Percentiles rank a stretch among this genome's conserved stretches.
Evolutionary conservation across 495 filamentous ascomycete species (phyloP).

Genomic region (Aspergillus campestris): DNA sequence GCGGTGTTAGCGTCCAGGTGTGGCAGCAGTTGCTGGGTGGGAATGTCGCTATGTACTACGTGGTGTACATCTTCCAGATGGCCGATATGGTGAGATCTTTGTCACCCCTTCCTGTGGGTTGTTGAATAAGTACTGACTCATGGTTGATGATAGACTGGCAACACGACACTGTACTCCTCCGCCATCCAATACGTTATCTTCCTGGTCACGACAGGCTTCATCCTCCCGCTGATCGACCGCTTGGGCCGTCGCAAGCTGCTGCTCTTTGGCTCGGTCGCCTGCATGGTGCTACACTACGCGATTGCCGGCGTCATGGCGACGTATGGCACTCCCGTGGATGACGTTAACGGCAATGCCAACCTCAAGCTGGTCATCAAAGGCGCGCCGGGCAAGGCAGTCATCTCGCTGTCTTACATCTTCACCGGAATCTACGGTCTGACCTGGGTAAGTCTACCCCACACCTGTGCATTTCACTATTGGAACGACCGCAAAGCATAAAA

Average conservation of each 20-base stretch:
- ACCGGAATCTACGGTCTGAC: slow-evolving; percentile 70
- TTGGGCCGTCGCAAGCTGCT: slow-evolving; percentile 67
- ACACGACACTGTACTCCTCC: slow-evolving; percentile 59
- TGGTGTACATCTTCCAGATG: slow-evolving; percentile 68
- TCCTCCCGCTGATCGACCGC: slow-evolving; percentile 65
- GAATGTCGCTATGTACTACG: slow-evolving; percentile 63
- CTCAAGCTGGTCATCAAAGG: slow-evolving; percentile 56
- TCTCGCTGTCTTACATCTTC: slow-evolving; percentile 73
- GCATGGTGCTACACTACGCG: slow-evolving; percentile 62
- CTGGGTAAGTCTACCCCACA: slow-evolving; percentile 20
- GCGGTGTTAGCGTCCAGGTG: slow-evolving; percentile 57
- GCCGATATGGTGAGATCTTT: slow-evolving; percentile 34
- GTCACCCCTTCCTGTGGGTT: not conserved
- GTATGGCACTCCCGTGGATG: slow-evolving; percentile 46
- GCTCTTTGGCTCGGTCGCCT: slow-evolving; percentile 54
- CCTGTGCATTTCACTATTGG: not conserved
- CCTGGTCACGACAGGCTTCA: slow-evolving; percentile 58
- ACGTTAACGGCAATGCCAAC: slow-evolving; percentile 57
- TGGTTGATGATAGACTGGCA: slow-evolving; percentile 34
- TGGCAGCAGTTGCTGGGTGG: slow-evolving; percentile 65
- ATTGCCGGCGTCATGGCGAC: slow-evolving; percentile 45
- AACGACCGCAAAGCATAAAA: not conserved
- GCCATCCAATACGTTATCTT: slow-evolving; percentile 70
- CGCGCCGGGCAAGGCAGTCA: slow-evolving; percentile 56
- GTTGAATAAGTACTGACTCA: not conserved